A percentile compares a stretch with the other conserved stretches of the same genome.
phyloP scores from a whole-genome alignment of 2,329 filamentous ascomycete genomes.

The Zelopaecilomyces penicillatus region DNA sequence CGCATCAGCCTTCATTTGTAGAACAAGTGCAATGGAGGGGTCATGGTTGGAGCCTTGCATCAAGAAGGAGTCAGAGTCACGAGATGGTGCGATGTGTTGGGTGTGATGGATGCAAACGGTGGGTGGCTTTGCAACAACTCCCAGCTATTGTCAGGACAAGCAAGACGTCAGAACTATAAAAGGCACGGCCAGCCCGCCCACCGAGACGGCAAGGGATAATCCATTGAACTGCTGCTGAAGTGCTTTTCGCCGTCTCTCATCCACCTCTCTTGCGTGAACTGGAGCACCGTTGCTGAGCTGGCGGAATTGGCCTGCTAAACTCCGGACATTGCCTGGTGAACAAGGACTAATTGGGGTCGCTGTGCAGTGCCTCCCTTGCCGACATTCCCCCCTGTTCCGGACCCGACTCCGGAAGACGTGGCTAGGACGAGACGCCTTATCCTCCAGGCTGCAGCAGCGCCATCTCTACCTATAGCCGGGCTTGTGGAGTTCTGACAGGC shows the following conservation, averaged over 20 bases:
- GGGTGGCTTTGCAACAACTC: too few relatives aligned
- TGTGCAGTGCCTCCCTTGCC: too few relatives aligned
- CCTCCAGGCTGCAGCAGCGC: too few relatives aligned
- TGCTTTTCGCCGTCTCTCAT: background rate
- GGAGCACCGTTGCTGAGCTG: constrained; percentile 5
- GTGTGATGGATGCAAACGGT: too few relatives aligned
- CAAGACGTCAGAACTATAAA: constrained; percentile 6
- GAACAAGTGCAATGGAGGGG: constrained; percentile 2
- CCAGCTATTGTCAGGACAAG: too few relatives aligned
- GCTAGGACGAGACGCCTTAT: too few relatives aligned
- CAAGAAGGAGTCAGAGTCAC: constrained; percentile 7
- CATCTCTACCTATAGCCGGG: too few relatives aligned
- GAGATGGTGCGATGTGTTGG: constrained; percentile 2
- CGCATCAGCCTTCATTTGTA: too few relatives aligned
- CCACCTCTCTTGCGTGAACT: constrained; percentile 4
- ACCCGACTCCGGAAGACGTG: too few relatives aligned
- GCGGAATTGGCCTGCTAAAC: background rate
- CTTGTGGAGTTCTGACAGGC: too few relatives aligned
- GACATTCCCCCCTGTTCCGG: too few relatives aligned
- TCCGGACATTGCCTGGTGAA: background rate
- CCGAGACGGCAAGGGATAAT: background rate
- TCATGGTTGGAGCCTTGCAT: constrained; percentile 3
- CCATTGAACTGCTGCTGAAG: background rate
- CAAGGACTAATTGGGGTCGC: too few relatives aligned
- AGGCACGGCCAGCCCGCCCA: constrained; percentile 5